These are phyloP conservation scores for Paecilomyces niveus DNA, from an alignment of 2,329 filamentous ascomycete species.

Conservation along the genomic window DNA sequence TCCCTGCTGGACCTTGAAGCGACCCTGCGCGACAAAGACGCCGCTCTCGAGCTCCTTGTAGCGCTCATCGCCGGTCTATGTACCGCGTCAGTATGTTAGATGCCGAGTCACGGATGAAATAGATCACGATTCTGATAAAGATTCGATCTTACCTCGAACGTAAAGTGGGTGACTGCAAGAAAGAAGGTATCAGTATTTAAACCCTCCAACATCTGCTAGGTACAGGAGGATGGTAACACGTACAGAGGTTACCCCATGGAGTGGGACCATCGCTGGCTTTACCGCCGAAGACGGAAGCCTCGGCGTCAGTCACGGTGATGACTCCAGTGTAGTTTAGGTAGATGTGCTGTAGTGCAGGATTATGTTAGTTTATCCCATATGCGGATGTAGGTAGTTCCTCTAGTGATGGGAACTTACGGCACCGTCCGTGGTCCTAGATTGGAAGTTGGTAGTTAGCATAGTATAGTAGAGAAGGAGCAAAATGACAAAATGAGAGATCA, in stretches of 20 bases:
- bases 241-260: constrained; percentile 34
- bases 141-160: constrained; percentile 25
- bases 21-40: constrained; percentile 34
- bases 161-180: constrained; percentile 26
- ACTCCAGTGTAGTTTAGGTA: constrained; percentile 37
- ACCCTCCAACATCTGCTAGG: neutral
- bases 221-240: constrained; percentile 9
- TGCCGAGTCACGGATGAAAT: neutral
- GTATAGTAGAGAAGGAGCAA: neutral
- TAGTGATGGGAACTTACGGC: constrained; percentile 15
- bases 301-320: constrained; percentile 25
- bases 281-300: constrained; percentile 26
- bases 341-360: constrained; percentile 17
- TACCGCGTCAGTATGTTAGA: constrained; percentile 1
- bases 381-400: neutral
- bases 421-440: constrained; percentile 22
- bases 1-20: constrained; percentile 31
- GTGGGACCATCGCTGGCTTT: constrained; percentile 24
- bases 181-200: neutral
- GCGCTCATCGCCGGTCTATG: constrained; percentile 33
- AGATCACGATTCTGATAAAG: neutral
- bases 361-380: neutral
- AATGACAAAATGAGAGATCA: neutral
- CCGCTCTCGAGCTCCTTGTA: constrained; percentile 35
- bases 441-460: neutral